These are phyloP conservation scores for Jatropha multifida DNA, from an alignment of 441 rosid genomes.

Conservation along the genomic window DNA sequence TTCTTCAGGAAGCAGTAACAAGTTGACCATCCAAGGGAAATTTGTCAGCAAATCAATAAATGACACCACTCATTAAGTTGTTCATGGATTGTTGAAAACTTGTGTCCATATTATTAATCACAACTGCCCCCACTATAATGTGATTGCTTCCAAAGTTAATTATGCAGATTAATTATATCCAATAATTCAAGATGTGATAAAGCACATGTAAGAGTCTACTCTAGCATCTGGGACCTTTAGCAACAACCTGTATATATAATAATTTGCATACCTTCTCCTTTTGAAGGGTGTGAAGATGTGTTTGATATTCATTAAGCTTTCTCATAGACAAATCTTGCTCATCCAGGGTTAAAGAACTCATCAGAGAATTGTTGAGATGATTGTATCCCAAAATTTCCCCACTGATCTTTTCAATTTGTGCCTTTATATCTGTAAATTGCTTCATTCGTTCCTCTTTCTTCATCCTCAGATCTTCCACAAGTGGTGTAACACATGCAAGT, in stretches of 20 bases:
- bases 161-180: neutral
- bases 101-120: neutral
- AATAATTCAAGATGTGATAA: neutral
- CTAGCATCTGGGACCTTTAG: neutral
- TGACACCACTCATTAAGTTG: neutral
- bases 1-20: neutral
- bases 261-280: slow-evolving; percentile 70
- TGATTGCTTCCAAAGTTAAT: neutral
- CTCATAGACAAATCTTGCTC: slow-evolving; percentile 84
- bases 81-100: neutral
- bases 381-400: slow-evolving; percentile 78
- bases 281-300: slow-evolving; percentile 77
- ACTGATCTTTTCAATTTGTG: slow-evolving; percentile 79
- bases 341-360: slow-evolving; percentile 47
- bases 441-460: slow-evolving; percentile 82
- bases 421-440: slow-evolving; percentile 70
- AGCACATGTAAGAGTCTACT: neutral
- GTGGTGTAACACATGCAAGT: slow-evolving; percentile 75
- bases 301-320: slow-evolving; percentile 81
- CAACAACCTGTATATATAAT: neutral
- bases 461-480: slow-evolving; percentile 71
- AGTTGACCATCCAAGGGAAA: neutral
- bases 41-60: neutral
- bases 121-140: neutral
- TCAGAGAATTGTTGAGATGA: slow-evolving; percentile 37